Evolutionary conservation across 768 basidiomycete genomes (phyloP).

Genomic region (Russula ochroleuca): DNA sequence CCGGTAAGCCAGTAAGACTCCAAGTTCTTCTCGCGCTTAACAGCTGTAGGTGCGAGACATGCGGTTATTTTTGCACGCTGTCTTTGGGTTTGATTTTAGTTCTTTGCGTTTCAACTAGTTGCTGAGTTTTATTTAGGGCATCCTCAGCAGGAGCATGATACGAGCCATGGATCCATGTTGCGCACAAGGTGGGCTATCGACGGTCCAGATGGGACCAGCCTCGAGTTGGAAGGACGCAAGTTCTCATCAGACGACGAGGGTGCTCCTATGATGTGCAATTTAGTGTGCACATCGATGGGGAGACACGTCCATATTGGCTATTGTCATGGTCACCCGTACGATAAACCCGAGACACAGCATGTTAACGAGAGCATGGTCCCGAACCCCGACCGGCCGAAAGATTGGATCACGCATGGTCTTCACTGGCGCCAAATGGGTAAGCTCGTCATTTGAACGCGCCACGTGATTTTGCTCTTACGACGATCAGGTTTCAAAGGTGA

Average conservation of each 20-base stretch:
- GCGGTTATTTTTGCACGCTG: constrained; percentile 55
- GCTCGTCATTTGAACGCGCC: constrained; percentile 26
- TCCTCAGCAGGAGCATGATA: constrained; percentile 57
- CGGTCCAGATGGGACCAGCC: constrained; percentile 44
- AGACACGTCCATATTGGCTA: constrained; percentile 56
- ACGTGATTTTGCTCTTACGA: neutral
- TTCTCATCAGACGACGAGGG: constrained; percentile 53
- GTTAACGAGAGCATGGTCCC: constrained; percentile 43
- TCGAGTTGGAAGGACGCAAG: constrained; percentile 54
- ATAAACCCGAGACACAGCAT: constrained; percentile 45
- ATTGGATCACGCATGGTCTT: constrained; percentile 51
- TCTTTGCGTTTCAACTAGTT: neutral
- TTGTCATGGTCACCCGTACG: constrained; percentile 46
- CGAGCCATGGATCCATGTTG: constrained; percentile 60
- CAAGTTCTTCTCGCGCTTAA: neutral
- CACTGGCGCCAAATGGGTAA: constrained; percentile 57
- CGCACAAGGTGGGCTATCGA: constrained; percentile 54
- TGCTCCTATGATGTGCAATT: constrained; percentile 59
- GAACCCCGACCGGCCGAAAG: constrained; percentile 46
- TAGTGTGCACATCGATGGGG: constrained; percentile 55
- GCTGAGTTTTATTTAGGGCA: constrained; percentile 42
- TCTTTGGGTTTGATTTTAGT: constrained; percentile 42
- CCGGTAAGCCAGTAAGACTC: constrained; percentile 33
- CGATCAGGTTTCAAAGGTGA: constrained; percentile 50
- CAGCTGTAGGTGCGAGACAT: constrained; percentile 46